phyloP scores from a whole-genome alignment of 768 basidiomycete species.

The Neoboletus brunneissimus region DNA sequence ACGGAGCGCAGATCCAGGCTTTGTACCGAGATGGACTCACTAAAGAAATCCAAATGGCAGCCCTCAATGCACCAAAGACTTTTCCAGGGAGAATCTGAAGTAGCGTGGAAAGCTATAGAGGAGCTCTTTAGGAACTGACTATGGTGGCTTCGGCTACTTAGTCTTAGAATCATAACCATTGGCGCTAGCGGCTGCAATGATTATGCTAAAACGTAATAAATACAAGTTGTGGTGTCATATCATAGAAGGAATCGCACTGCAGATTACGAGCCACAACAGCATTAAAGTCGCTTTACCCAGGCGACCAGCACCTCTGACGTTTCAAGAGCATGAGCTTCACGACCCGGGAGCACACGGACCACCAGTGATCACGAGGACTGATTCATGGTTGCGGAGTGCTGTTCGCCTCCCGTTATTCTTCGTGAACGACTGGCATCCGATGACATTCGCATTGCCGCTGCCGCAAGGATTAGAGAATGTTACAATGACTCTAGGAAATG shows the following conservation, averaged over 20 bases:
- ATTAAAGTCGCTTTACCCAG: neutral
- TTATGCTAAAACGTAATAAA: neutral
- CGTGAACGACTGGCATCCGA: neutral
- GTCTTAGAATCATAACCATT: neutral
- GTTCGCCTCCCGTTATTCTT: neutral
- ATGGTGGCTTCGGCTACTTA: neutral
- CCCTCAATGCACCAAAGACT: neutral
- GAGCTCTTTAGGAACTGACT: neutral
- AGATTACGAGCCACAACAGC: neutral
- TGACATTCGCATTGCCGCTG: conserved; percentile 12
- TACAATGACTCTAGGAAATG: too few relatives aligned
- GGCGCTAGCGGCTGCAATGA: neutral
- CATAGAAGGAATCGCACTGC: neutral
- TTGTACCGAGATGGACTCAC: neutral
- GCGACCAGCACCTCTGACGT: neutral
- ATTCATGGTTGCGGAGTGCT: neutral
- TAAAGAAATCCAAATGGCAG: neutral
- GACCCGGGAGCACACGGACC: neutral
- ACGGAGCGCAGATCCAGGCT: too few relatives aligned
- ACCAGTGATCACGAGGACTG: neutral
- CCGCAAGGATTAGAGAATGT: too few relatives aligned
- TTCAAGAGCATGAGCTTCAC: too few relatives aligned
- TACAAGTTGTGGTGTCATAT: neutral
- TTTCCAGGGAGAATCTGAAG: conserved; percentile 14
- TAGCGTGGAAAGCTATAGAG: conserved; percentile 14